Conservation (phyloP, 2,329 filamentous ascomycete species). For the Pseudogymnoascus sp. region DNA sequence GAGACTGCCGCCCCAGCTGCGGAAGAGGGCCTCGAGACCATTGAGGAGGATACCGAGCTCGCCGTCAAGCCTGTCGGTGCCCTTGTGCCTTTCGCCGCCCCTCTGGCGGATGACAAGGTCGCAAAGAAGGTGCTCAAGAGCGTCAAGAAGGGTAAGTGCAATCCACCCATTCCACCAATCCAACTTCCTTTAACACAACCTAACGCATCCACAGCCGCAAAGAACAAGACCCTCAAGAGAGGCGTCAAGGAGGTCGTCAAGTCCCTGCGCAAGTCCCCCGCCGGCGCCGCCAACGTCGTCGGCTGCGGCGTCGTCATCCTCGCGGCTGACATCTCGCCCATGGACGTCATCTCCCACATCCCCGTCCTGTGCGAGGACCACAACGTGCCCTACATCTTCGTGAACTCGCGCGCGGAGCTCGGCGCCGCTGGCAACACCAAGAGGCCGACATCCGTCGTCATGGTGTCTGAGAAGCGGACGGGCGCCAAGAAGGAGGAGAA, state of each 20-base stretch:
- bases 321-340: conserved; percentile 93
- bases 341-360: conserved; percentile 97
- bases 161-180: neutral
- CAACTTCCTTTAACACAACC: no score
- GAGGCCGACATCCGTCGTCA: conserved; percentile 91
- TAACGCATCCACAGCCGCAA: conserved; percentile 60
- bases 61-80: conserved; percentile 44
- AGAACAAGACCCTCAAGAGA: conserved; percentile 90
- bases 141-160: conserved; percentile 47
- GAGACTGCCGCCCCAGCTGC: conserved; percentile 43
- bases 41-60: conserved; percentile 35
- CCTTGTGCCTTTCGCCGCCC: conserved; percentile 76
- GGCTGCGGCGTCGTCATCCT: conserved; percentile 76
- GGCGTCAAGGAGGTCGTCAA: conserved; percentile 99
- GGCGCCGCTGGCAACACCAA: conserved; percentile 92
- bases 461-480: conserved; percentile 59
- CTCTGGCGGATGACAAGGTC: conserved; percentile 71
- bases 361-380: conserved; percentile 98
- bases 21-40: conserved; percentile 30
- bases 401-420: conserved; percentile 84
- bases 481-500: conserved; percentile 33
- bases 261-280: conserved; percentile 83
- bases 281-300: conserved; percentile 56
- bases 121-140: conserved; percentile 58
- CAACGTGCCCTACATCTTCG: conserved; percentile 93